phyloP scores from a whole-genome alignment of 2,329 filamentous ascomycete species.

The Aspergillus thermomutatus region DNA sequence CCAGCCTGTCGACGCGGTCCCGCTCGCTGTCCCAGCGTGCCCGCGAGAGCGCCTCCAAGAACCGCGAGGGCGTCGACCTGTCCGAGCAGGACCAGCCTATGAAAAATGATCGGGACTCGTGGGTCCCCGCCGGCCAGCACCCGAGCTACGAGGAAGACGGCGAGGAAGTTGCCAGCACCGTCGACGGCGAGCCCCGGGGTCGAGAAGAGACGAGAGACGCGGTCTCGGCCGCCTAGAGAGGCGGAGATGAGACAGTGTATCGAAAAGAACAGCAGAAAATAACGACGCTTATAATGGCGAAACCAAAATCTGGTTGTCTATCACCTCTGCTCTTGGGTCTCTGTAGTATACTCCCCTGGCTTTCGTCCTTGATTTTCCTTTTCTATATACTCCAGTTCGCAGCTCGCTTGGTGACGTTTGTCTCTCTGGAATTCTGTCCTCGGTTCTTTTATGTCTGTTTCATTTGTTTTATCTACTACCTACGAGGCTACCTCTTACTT shows the following conservation, averaged over 20 bases:
- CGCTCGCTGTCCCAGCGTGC: conserved; percentile 85
- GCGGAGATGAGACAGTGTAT: not conserved
- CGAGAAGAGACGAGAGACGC: conserved; percentile 36
- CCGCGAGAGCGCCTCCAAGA: conserved; percentile 65
- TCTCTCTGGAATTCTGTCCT: conserved; percentile 2
- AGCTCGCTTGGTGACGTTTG: not conserved
- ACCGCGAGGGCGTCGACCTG: conserved; percentile 73
- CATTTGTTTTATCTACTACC: not conserved
- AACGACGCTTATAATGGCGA: not conserved
- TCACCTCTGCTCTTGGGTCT: not conserved
- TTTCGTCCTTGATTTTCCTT: not conserved
- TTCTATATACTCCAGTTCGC: not conserved
- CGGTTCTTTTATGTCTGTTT: not conserved
- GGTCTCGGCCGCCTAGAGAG: conserved; percentile 15
- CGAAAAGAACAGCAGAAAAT: conserved; percentile 2
- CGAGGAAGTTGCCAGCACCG: conserved; percentile 32
- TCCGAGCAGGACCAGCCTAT: conserved; percentile 76
- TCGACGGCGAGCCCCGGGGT: conserved; percentile 33
- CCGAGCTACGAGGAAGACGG: conserved; percentile 46
- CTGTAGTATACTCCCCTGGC: not conserved
- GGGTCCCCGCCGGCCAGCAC: conserved; percentile 70
- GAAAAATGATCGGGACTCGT: conserved; percentile 72
- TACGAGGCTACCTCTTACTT: not conserved
- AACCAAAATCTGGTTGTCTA: not conserved
- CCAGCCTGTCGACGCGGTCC: conserved; percentile 81